Evolutionary conservation across 768 basidiomycete genomes (phyloP).

Genomic region (Strobilomyces dryophilus): DNA sequence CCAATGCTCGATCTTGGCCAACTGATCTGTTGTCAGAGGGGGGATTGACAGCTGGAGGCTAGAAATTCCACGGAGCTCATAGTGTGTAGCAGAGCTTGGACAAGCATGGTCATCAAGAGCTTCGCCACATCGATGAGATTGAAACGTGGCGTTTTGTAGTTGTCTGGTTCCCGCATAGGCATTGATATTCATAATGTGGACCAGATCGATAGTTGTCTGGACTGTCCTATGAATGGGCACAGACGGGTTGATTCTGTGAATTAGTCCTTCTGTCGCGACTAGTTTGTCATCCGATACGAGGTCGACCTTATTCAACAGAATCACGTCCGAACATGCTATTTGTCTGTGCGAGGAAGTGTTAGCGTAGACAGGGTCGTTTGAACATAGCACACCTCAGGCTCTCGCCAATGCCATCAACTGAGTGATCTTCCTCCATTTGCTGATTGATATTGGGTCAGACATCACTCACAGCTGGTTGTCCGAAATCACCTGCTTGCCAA

Average conservation of each 20-base stretch:
- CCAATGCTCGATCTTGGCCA: constrained; percentile 68
- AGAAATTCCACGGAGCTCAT: constrained; percentile 78
- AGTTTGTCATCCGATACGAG: constrained; percentile 51
- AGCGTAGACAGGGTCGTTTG: not conserved
- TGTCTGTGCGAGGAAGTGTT: constrained; percentile 54
- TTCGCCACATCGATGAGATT: constrained; percentile 31
- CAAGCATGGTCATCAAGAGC: constrained; percentile 31
- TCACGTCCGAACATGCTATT: constrained; percentile 87
- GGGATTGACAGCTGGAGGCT: constrained; percentile 73
- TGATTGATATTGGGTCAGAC: constrained; percentile 26
- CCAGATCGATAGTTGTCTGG: constrained; percentile 69
- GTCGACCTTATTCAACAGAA: constrained; percentile 91
- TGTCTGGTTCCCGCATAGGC: constrained; percentile 61
- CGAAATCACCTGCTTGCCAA: constrained; percentile 54
- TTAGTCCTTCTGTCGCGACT: constrained; percentile 47
- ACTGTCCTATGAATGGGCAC: constrained; percentile 71
- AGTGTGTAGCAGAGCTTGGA: constrained; percentile 43
- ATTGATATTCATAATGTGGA: constrained; percentile 70
- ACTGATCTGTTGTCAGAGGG: constrained; percentile 42
- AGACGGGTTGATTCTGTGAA: constrained; percentile 76
- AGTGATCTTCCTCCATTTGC: constrained; percentile 85
- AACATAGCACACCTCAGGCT: constrained; percentile 60
- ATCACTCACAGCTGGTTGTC: constrained; percentile 30
- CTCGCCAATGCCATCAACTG: constrained; percentile 65
- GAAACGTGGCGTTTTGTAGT: constrained; percentile 17